Evolutionary conservation across 768 basidiomycete species (phyloP), one percentile per base, ranked within the genome.

Genomic region (Suillus spraguei): DNA sequence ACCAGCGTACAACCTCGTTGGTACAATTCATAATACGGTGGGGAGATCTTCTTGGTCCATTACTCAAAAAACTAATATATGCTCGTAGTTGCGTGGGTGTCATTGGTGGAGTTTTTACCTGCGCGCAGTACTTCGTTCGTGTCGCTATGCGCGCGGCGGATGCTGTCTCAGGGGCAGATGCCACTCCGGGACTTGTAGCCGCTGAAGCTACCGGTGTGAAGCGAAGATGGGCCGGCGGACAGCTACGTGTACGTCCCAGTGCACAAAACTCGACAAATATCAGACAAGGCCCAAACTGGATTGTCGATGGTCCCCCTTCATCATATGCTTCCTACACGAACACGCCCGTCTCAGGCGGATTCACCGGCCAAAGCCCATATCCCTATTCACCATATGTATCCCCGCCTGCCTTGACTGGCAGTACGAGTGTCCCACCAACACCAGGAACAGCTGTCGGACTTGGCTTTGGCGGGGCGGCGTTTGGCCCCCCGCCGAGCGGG

Each of bases 31-130:
- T 97, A 66, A 91, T 98, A 65, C 83, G 91, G 78, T 83, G n/a
- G 13, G 64, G 64, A 53, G 69, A 67, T 28, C 41, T n/a, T 32
- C 24, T 54, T 58, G 24, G 1, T 58, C 41, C 9, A 24, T 55
- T 52, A 61, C 32, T 62, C 41, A 24, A 20, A n/a, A 13, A 35
- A 9, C 13, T 63, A 61, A 39, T 24, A 41, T 36, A 44, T 60
- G 5, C n/a, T 6, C 41, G 10, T 33, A 85, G 90, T 58, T 88
- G 87, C 67, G 89, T 92, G 8, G 97, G 97, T n/a, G 97, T 98
- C 55, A 82, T 99, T 35, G 97, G 97, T 14, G 94, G 94, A 4
- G 85, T 95, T 49, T 94, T 95, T 74, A 91, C 92, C 9, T 94
- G 92, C 77, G 84, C 89, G 75, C 87, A 89, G 58, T 92, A 92